Percentiles rank a stretch among this genome's conserved stretches.
Evolutionary conservation across 2,329 filamentous ascomycete species (phyloP).

Genomic region (Verticillium klebahnii): DNA sequence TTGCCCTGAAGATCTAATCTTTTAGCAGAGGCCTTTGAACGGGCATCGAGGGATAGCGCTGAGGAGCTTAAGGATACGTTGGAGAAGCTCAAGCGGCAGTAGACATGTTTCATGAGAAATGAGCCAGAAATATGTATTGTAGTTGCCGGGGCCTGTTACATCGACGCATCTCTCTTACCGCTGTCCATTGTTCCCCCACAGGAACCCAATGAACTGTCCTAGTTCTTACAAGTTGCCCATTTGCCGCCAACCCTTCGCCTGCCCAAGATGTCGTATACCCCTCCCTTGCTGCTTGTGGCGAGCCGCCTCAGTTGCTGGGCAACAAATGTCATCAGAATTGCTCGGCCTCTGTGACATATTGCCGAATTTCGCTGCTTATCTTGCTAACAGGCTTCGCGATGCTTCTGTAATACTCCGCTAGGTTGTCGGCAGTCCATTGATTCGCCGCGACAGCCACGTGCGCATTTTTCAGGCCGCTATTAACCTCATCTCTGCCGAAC

Average conservation of each 20-base stretch:
- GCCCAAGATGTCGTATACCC: neutral
- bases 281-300: conserved; percentile 1
- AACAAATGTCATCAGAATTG: neutral
- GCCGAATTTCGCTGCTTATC: neutral
- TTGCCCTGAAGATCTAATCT: neutral
- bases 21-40: conserved; percentile 13
- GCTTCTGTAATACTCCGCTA: conserved; percentile 9
- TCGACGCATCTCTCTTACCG: neutral
- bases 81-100: conserved; percentile 8
- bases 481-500: neutral
- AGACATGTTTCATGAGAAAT: neutral
- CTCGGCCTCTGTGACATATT: neutral
- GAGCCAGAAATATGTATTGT: neutral
- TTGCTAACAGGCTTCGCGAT: neutral
- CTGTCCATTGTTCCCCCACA: neutral
- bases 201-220: neutral
- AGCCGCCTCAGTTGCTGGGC: neutral
- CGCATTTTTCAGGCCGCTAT: conserved; percentile 8
- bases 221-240: neutral
- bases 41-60: conserved; percentile 13
- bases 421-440: conserved; percentile 14
- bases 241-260: neutral
- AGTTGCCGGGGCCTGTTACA: neutral
- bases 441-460: conserved; percentile 13
- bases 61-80: conserved; percentile 10